Conservation (phyloP, 345 rosid species). For the Crucihimalaya himalaica region DNA sequence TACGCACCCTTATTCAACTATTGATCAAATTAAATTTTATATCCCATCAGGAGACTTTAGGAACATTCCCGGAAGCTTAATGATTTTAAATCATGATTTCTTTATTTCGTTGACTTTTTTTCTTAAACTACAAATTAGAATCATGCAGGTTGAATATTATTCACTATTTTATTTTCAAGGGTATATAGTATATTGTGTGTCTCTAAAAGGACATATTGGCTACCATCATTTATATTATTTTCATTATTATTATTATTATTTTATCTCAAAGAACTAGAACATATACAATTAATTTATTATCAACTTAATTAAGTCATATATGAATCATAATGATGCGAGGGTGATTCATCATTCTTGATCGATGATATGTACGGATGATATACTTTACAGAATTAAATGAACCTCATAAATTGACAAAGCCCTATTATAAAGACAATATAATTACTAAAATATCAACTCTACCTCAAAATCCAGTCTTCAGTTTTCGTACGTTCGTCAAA, state of each 20-base stretch:
- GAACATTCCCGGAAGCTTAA: slow-evolving; percentile 29
- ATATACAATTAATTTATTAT: neutral
- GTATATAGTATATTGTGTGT: neutral
- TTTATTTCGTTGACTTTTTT: slow-evolving; percentile 11
- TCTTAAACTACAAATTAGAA: neutral
- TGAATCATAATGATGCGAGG: neutral
- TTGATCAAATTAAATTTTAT: neutral
- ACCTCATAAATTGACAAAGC: neutral
- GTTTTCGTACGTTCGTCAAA: neutral
- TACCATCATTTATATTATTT: neutral
- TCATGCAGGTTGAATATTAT: neutral
- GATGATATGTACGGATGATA: slow-evolving; percentile 23
- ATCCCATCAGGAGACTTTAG: slow-evolving; percentile 29
- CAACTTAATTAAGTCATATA: neutral
- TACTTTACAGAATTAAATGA: neutral
- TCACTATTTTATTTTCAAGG: slow-evolving; percentile 1
- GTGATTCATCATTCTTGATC: slow-evolving; percentile 20
- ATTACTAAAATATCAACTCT: neutral
- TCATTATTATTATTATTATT: neutral
- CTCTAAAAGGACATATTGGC: slow-evolving; percentile 9
- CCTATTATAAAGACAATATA: neutral
- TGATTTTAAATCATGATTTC: neutral
- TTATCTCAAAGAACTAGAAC: neutral
- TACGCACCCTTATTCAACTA: neutral
- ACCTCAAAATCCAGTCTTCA: slow-evolving; percentile 8